Conservation (phyloP, 805 yeast genomes). For the Wickerhamia fluorescens region DNA sequence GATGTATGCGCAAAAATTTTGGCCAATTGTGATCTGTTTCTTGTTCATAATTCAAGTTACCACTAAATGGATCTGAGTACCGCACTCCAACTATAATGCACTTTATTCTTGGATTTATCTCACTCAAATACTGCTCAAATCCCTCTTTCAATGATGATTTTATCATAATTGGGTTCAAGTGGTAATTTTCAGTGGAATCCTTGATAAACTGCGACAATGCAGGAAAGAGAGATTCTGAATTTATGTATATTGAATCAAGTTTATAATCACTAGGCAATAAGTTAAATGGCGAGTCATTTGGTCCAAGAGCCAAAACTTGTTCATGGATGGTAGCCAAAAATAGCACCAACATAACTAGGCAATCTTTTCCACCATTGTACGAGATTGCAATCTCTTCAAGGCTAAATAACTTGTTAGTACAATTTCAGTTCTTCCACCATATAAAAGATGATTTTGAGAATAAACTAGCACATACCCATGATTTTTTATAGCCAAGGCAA, state of each 20-base stretch:
- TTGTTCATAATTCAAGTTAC: constrained; percentile 50
- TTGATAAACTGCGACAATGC: constrained; percentile 64
- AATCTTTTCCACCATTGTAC: constrained; percentile 96
- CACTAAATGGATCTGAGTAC: constrained; percentile 80
- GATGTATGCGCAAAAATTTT: constrained; percentile 72
- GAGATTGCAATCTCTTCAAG: constrained; percentile 64
- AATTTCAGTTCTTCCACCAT: no score
- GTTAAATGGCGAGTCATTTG: no score
- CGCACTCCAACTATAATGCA: constrained; percentile 86
- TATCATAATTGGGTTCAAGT: constrained; percentile 41
- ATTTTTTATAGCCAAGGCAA: constrained; percentile 20
- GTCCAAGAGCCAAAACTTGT: constrained; percentile 11
- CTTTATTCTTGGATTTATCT: constrained; percentile 44
- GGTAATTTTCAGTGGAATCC: constrained; percentile 46
- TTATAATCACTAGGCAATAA: constrained; percentile 22
- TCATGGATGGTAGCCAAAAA: constrained; percentile 50
- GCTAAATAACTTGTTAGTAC: no score
- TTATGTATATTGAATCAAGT: constrained; percentile 64
- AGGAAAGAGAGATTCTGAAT: constrained; percentile 64
- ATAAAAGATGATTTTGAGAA: no score
- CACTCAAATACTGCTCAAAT: constrained; percentile 51
- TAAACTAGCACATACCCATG: constrained; percentile 32
- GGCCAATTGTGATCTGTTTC: constrained; percentile 92
- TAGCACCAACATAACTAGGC: constrained; percentile 77
- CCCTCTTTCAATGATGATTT: constrained; percentile 59